Conservation (phyloP, 1,139 yeast species). For the Saccharomyces hybrid region DNA sequence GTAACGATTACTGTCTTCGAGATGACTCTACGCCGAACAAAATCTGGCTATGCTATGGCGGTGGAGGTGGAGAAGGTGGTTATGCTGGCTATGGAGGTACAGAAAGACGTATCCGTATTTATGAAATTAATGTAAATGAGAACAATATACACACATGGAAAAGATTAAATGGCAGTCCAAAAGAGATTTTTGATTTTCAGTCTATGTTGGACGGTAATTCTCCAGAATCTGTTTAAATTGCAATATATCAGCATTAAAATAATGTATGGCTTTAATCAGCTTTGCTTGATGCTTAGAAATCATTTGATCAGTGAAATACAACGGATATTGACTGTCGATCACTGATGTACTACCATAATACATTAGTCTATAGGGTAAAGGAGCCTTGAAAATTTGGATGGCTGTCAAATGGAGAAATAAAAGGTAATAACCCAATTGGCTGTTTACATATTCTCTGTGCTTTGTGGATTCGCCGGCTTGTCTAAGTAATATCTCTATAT, state of each 20-base stretch:
- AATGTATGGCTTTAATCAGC: slow-evolving; percentile 17
- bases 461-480: neutral
- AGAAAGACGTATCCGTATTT: slow-evolving; percentile 63
- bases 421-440: slow-evolving; percentile 25
- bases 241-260: slow-evolving; percentile 22
- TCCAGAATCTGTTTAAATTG: slow-evolving; percentile 26
- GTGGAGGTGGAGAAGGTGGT: slow-evolving; percentile 91
- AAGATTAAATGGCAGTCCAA: slow-evolving; percentile 49
- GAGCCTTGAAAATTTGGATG: slow-evolving; percentile 14
- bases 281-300: slow-evolving; percentile 12
- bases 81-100: slow-evolving; percentile 88
- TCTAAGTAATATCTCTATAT: neutral
- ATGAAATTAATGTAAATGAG: slow-evolving; percentile 49
- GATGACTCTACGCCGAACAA: slow-evolving; percentile 32
- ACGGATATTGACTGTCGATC: slow-evolving; percentile 17
- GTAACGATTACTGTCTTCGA: slow-evolving; percentile 76
- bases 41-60: slow-evolving; percentile 89
- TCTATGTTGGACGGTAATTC: slow-evolving; percentile 45
- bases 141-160: slow-evolving; percentile 68
- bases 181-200: slow-evolving; percentile 48
- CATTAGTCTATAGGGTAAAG: slow-evolving; percentile 21
- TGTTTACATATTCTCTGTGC: slow-evolving; percentile 9
- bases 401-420: slow-evolving; percentile 22
- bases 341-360: slow-evolving; percentile 27
- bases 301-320: slow-evolving; percentile 18